Evolutionary conservation across 2,329 filamentous ascomycete species (phyloP), one percentile per base, ranked within the genome.

Genomic region (Verruconis gallopava): DNA sequence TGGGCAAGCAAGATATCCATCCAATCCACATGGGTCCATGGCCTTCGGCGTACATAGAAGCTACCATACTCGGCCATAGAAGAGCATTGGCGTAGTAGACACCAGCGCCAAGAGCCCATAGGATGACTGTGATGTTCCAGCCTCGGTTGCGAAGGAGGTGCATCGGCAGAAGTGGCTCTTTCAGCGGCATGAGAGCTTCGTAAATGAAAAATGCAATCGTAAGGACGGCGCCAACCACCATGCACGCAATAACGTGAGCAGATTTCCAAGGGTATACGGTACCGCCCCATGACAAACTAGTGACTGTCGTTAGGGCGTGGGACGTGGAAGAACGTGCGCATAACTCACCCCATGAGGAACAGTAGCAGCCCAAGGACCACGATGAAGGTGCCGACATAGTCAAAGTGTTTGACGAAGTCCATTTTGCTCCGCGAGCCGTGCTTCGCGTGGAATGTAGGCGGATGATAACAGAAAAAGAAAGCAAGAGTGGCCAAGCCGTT

Each of bases 381-480:
- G 1, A 71, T 54, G 25, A 63, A 49, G 40, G 68, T 62, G 21
- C 67, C 67, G 30, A 65, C 43, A 45, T 56, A 65, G 50, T 71
- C 43, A 30, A 44, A 44, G 9, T 44, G 14, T 19, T 44, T 44
- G 41, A 44, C 22, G 40, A 22, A 45, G 15, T 44, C 12, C 41
- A 18, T 20, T 33, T 46, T 46, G 13, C 45, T 15, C 12, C 14
- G 40, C 11, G 9, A 19, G 20, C 40, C 36, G 22, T 47, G 44
- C 32, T 47, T 47, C 44, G 39, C 38, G 4, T 30, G 17, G 30
- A 47, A 47, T 5, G 21, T 40, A 5, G 46, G 44, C 17, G 46
- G 46, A 21, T 39, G 35, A 20, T 46, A 47, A 37, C 41, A 46
- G 15, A 47, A 41, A 40, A 33, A 35, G 30, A 38, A 46, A 21